Base-by-base conservation (phyloP, 192 early-diverging fungal species). In the Backusella psychrophila region DNA sequence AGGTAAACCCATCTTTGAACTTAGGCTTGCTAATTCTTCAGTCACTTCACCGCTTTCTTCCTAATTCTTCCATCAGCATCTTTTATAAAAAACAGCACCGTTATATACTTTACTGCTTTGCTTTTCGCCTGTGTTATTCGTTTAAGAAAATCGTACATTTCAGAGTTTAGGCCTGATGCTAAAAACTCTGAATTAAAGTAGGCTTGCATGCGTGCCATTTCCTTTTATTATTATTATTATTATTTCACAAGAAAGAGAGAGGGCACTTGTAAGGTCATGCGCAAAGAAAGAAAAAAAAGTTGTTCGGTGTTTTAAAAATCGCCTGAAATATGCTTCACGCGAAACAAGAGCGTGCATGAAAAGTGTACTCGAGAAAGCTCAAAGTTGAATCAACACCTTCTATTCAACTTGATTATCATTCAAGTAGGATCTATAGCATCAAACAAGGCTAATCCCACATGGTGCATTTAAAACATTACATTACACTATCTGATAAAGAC, bases 151-250 rank as follows among this genome's bases (percentile, higher is more conserved):
- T 42, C 52, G 66, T 72, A 31, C 15, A 81, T 52, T 26, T 76
- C 69, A 36, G 49, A 46, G 29, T 77, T 77, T 12, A 65, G 11
- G 26, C 80, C 76, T 33, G 80, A 81, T 11, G 76, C 80, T 14
- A 81, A 34, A 63, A 81, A 81, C 65, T 76, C 75, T 17, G 80
- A 77, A 39, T 66, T 69, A 12, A 73, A 73, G 33, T 56, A 59
- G 3, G 41, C 36, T 4, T 46, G 56, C 33, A 73, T 17, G n/a
- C 44, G 42, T 38, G 71, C 15, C 70, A 78, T 78, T 29, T 29
- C 29, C 6, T 49, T 12, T 31, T 31, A 31, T 31, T 31, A 31
- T 31, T 31, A 31, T 31, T 33, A 33, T 33, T 44, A 15, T 44
- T 44, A 14, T 14, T 17, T 17, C 15, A 12, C 38, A 44, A 49